Base-by-base conservation (phyloP, 257 asterid genomes). In the Cordia subcordata region DNA sequence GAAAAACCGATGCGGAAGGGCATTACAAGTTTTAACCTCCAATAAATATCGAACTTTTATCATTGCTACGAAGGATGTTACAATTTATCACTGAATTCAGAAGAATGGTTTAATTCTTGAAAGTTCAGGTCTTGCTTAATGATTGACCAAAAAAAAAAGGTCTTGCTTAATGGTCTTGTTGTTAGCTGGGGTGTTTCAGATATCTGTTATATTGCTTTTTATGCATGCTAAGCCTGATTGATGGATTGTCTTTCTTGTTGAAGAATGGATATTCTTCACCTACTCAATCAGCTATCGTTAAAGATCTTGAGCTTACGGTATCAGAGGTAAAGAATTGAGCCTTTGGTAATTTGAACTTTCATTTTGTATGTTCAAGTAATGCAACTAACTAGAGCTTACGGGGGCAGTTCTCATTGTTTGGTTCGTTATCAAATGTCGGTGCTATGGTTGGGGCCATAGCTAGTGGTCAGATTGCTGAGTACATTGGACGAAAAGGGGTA, bases 401-500 rank as follows among this genome's bases (percentile, higher is more conserved):
- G 35, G 44, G 47, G 9, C 84, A 92, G 98, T 92, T 88, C 75
- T 92, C 98, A 27, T 61, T 84, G 23, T 92, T 92, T 49, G 98
- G 98, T 65, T 92, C 98, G 40, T 75, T 92, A 33, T 78, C 95
- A 1, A 92, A 92, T 60, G 98, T 86, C 59, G 98, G 98, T 32
- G 96, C 98, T 53, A 88, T 92, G 98, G 96, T 88, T 61, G 98
- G 98, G 70, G 98, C 98, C 57, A 82, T 92, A 70, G 82, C 96
- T 50, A 92, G 98, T 64, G 98, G 96, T 68, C 98, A 92, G 64
- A 88, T 92, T 66, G 94, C 98, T 4, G 98, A 92, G 81, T 88
- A 92, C 71, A 81, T 88, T 49, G 98, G 98, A 19, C 74, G 98
- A 65, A 92, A 92, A 74, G 98, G 96, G 93, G 96, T 92, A 82